Base-by-base conservation (phyloP, 768 basidiomycete genomes). In the Tulasnella sp. region DNA sequence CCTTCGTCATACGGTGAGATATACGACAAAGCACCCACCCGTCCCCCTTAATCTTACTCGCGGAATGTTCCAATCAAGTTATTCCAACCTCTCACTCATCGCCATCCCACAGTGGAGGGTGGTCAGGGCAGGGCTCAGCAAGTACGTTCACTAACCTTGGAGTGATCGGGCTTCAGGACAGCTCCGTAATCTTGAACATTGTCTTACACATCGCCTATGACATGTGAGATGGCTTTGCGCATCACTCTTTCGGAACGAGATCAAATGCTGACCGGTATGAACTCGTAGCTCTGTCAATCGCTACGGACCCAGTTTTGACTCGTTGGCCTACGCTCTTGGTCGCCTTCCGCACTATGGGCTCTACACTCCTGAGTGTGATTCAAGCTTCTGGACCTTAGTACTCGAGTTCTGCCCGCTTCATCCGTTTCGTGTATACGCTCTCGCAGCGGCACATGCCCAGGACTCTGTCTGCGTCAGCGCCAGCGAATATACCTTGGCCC, bases 401-500 rank as follows among this genome's bases (percentile, higher is more conserved):
- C 75, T 88, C 43, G 78, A 80, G 7, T 75, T 83, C 49, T 84
- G 87, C 0, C 83, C 85, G 2, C 68, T 82, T 30, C 77, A 75
- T 60, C 86, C 89, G 4, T 72, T 89, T 53, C 82, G 86, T 27
- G 72, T 87, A 1, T 91, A 88, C 70, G 74, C 84, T 2, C 75
- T 86, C 34, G 83, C 87, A 8, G 82, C 84, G 0, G 73, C 73
- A 11, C 73, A 82, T 64, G 80, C 85, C 68, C 70, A 88, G 25
- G 78, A 81, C 54, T 83, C 85, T 48, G 78, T 91, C 52, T 89
- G 88, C 0, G 81, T 87, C 19, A 74, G 84, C 1, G 78, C 84
- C 22, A 89, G 87, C 2, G 77, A 84, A 8, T 82, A 87, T 68
- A 75, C 90, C 44, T 78, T 91, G 53, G 81, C 83, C 1, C 84